Evolutionary conservation across 768 basidiomycete species (phyloP), one percentile per base, ranked within the genome.

Genomic region (Leccinum incarnatum): DNA sequence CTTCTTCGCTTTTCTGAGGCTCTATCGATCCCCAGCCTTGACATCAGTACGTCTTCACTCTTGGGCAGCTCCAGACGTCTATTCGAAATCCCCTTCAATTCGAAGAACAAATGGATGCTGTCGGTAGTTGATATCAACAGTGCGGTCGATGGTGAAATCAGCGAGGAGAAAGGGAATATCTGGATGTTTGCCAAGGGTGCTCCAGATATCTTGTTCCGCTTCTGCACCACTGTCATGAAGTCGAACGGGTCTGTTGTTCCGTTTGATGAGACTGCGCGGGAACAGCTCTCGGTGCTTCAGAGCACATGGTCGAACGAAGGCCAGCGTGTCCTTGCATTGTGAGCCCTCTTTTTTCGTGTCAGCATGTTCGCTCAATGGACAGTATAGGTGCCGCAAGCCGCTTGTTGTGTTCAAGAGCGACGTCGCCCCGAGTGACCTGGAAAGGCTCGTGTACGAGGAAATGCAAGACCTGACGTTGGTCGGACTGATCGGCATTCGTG

Each of bases 71-170:
- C 45, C 45, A 62, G 55, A 61, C 23, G 49, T 34, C 19, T 46
- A 23, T 77, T 74, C 55, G 74, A 75, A 23, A 75, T 79, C 32
- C 77, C 76, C 2, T 79, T 79, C 69, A 79, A 79, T 56, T 83
- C 81, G 6, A 78, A 76, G 57, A 81, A 82, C 61, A 86, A 85
- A 62, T 85, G 78, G 77, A 83, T 83, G 72, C 66, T 84, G 54
- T 81, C 78, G 46, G 68, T 81, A 53, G 65, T 73, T 0, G 58
- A 55, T 4, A 57, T 58, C 8, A 56, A 59, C 36, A 55, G 51
- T 4, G 3, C 0, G 5, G 45, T 46, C 5, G 6, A 46, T 15
- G 45, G 45, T 11, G 37, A 40, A 3, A 23, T 46, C 6, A 23
- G 21, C 45, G 45, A 46, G 59, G 60, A 60, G 55, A 62, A 7